These are phyloP conservation scores for Alternaria longipes DNA, from an alignment of 2,329 filamentous ascomycete species.

Conservation along the genomic window DNA sequence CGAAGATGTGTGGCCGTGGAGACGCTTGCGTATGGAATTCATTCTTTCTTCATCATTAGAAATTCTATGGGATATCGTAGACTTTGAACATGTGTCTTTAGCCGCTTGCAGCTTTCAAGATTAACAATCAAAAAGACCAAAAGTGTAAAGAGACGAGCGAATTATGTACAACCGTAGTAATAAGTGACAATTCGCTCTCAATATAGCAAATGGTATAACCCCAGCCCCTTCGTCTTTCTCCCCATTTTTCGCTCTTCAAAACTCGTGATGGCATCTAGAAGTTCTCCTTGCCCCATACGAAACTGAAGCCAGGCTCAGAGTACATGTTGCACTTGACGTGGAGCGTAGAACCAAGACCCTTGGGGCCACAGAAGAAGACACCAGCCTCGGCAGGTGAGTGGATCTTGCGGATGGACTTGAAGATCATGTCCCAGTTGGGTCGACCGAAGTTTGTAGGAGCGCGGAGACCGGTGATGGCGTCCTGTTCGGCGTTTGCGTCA, in stretches of 20 bases:
- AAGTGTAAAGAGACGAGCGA: conserved; percentile 10
- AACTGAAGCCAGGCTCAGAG: conserved; percentile 77
- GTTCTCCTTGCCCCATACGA: conserved; percentile 75
- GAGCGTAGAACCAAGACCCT: conserved; percentile 77
- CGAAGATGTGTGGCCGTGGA: not conserved
- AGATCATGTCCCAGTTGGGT: conserved; percentile 92
- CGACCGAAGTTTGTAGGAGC: conserved; percentile 86
- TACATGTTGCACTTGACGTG: conserved; percentile 91
- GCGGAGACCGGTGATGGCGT: conserved; percentile 82
- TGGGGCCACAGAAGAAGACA: conserved; percentile 81
- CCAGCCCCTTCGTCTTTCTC: conserved; percentile 4
- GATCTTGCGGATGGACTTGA: conserved; percentile 82
- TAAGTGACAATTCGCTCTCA: conserved; percentile 22
- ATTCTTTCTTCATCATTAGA: conserved; percentile 3
- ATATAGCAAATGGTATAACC: conserved; percentile 23
- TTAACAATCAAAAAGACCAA: not conserved
- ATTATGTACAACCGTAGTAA: conserved; percentile 30
- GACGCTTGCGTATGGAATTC: not conserved
- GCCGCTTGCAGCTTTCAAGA: conserved; percentile 17
- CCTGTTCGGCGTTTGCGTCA: conserved; percentile 83
- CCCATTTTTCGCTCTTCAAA: not conserved
- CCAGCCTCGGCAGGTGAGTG: conserved; percentile 54
- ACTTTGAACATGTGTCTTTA: conserved; percentile 3
- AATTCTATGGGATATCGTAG: conserved; percentile 14
- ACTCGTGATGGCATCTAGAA: conserved; percentile 57